A percentile compares a stretch with the other conserved stretches of the same genome.
These are phyloP conservation scores for Pyricularia pennisetigena DNA, from an alignment of 2,329 filamentous ascomycete species.

Conservation along the genomic window DNA sequence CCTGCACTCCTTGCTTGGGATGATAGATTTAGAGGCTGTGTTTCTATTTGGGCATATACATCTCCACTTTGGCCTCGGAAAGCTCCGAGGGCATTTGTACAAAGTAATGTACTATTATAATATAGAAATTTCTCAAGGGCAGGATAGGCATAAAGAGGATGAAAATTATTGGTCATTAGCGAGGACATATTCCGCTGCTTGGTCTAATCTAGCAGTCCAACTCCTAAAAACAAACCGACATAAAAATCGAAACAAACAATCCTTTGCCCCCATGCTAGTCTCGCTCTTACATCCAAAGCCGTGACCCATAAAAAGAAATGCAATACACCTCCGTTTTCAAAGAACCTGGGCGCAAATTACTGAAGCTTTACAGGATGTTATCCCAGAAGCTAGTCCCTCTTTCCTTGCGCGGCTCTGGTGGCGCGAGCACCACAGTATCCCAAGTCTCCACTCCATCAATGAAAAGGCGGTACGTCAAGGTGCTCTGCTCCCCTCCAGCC, in stretches of 20 bases:
- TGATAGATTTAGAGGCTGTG: slow-evolving; percentile 2
- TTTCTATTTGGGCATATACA: not conserved
- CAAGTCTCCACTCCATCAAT: slow-evolving; percentile 73
- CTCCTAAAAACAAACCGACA: not conserved
- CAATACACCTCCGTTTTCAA: not conserved
- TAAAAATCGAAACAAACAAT: not conserved
- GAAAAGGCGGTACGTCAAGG: slow-evolving; percentile 71
- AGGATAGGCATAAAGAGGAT: not conserved
- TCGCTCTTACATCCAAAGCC: not conserved
- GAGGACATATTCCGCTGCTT: not conserved
- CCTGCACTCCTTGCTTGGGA: not conserved
- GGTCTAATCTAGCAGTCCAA: not conserved
- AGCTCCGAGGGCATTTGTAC: not conserved
- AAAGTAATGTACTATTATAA: not conserved
- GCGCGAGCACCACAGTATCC: slow-evolving; percentile 48
- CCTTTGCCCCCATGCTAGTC: not conserved
- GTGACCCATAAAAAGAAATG: not conserved
- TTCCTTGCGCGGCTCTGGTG: slow-evolving; percentile 24
- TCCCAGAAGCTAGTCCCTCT: slow-evolving; percentile 36
- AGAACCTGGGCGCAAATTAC: not conserved
- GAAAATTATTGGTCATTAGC: not conserved
- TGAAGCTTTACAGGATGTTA: not conserved
- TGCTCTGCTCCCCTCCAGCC: slow-evolving; percentile 54
- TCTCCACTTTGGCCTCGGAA: slow-evolving; percentile 2
- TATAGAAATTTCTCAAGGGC: not conserved